Percentiles rank a stretch among this genome's conserved stretches.
phyloP scores from a whole-genome alignment of 129 eudicot genomes.

The carrot (Daucus carota) region DH1_v3.0 NC_030387.2:3207501-3208000 shows the following conservation, averaged over 20 bases:
- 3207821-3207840: background rate
- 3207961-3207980: background rate
- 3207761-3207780: too few relatives aligned
- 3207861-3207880: background rate
- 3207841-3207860: background rate
- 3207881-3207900: background rate
- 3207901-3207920: background rate
- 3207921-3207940: background rate
- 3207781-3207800: background rate
- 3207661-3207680: background rate
- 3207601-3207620: background rate
- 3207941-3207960: background rate
- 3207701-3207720: background rate
- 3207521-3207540: background rate
- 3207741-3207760: background rate
- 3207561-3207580: background rate
- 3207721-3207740: background rate
- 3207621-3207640: background rate
- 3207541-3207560: background rate
- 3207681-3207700: background rate
- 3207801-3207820: background rate
- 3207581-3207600: background rate
- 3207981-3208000: conserved; percentile 30
- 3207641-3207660: background rate
- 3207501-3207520: background rate